Evolutionary conservation across 2,329 filamentous ascomycete genomes (phyloP).

Genomic region (Penicillium sp.): DNA sequence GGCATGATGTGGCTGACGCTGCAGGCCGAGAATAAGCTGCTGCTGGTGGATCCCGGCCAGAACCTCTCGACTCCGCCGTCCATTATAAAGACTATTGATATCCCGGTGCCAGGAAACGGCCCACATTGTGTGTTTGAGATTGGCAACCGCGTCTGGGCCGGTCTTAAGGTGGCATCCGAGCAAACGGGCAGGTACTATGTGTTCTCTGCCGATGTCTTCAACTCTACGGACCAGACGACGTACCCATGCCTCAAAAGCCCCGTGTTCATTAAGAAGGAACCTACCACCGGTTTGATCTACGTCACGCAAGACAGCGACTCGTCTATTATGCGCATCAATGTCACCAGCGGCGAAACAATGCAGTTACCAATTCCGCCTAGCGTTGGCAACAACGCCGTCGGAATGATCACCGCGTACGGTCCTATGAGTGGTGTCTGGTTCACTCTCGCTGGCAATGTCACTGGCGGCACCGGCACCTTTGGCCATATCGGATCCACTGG

Average conservation of each 20-base stretch:
- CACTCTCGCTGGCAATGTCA: slow-evolving; percentile 16
- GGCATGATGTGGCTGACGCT: slow-evolving; percentile 18
- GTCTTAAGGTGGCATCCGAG: slow-evolving; percentile 14
- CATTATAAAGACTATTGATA: slow-evolving; percentile 12
- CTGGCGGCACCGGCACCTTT: slow-evolving; percentile 17
- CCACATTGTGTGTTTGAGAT: slow-evolving; percentile 19
- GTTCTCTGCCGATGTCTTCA: slow-evolving; percentile 14
- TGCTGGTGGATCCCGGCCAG: slow-evolving; percentile 14
- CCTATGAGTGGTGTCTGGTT: slow-evolving; percentile 16
- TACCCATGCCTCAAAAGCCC: slow-evolving; percentile 15
- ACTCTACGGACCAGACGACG: slow-evolving; percentile 9
- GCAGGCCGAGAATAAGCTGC: slow-evolving; percentile 15
- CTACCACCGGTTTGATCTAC: slow-evolving; percentile 14
- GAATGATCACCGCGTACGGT: slow-evolving; percentile 14
- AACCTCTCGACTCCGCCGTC: slow-evolving; percentile 8
- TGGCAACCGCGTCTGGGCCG: slow-evolving; percentile 16
- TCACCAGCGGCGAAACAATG: slow-evolving; percentile 10
- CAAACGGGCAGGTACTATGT: slow-evolving; percentile 17
- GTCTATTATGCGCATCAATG: slow-evolving; percentile 17
- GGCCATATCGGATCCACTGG: slow-evolving; percentile 15
- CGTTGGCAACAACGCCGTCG: slow-evolving; percentile 18
- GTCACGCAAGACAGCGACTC: slow-evolving; percentile 17
- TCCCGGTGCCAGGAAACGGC: slow-evolving; percentile 12
- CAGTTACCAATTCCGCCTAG: slow-evolving; percentile 13
- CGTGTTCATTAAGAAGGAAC: slow-evolving; percentile 14